Base-by-base conservation (phyloP, 352 stramenopile species). In the Blastocystis sp. region DNA sequence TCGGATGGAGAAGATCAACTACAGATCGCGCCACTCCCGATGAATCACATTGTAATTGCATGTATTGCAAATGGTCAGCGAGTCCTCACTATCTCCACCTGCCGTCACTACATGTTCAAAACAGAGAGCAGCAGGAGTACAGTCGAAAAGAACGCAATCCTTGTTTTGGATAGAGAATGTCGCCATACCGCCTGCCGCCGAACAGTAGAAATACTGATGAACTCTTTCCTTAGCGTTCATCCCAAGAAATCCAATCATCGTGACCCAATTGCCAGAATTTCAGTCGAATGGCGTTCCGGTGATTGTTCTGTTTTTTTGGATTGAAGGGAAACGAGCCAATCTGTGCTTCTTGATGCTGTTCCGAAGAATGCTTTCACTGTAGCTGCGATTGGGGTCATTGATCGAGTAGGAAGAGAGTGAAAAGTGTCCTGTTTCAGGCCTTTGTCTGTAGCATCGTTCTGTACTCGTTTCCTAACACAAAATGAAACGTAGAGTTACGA, bases 1-100 rank as follows among this genome's bases (percentile, higher is more conserved):
- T 17, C 45, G 34, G 4, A 84, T 64, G 28, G 21, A 66, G 57
- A 68, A 84, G 14, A 84, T 84, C 60, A 84, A 28, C 74, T 84
- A 54, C 3, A 61, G 6, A 2, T 69, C 2, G 65, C 52, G 14
- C 19, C 34, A 34, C 1, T 21, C 10, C 11, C 68, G 6, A 45
- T 57, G 10, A 14, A 17, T 19, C n/a, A 84, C 74, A 52, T 84
- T 84, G 6, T 61, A 57, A 28, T 84, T 19, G 38, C 45, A 57
- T 17, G 10, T 69, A 54, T 84, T 84, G 9, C 11, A 40, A 6
- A 84, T 34, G 1, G 17, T 63, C 38, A 84, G 2, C 21, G n/a
- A n/a, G 0, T 54, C 45, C 48, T 84, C 57, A 34, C 45, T 57
- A 42, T 84, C 52, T 28, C 21, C 9, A n/a, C 54, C 52, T 19